phyloP scores from a whole-genome alignment of 208 protist species.

The Spongospora subterranea region DNA sequence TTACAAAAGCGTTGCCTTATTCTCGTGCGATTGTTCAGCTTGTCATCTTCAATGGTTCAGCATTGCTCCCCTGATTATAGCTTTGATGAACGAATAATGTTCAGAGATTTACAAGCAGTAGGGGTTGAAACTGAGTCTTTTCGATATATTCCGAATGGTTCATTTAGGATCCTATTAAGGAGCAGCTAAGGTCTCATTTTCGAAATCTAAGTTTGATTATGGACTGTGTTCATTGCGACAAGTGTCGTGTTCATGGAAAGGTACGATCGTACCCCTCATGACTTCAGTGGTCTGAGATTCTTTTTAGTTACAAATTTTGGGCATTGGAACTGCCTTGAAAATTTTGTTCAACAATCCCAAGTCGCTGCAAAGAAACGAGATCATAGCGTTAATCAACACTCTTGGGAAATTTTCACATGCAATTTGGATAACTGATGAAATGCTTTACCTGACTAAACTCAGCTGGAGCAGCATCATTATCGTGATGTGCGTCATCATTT shows the following conservation, averaged over 20 bases:
- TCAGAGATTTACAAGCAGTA: background rate
- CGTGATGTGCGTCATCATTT: background rate
- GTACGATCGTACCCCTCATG: background rate
- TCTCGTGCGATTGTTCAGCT: background rate
- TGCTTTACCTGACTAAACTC: slow-evolving; percentile 5
- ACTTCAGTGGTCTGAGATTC: background rate
- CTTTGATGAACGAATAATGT: slow-evolving; percentile 23
- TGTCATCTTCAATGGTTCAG: background rate
- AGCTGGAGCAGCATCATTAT: background rate
- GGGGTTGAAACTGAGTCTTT: background rate
- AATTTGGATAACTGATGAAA: slow-evolving; percentile 19
- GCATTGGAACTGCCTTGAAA: slow-evolving; percentile 55
- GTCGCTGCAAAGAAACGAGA: slow-evolving; percentile 26
- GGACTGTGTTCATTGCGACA: slow-evolving; percentile 57
- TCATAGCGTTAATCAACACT: slow-evolving; percentile 58
- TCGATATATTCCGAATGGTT: background rate
- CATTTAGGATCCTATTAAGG: background rate
- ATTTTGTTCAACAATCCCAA: slow-evolving; percentile 53
- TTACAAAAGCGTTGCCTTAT: background rate
- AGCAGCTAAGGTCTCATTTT: slow-evolving; percentile 31
- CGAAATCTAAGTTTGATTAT: slow-evolving; percentile 56
- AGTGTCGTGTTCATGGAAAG: slow-evolving; percentile 55
- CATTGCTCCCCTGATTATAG: slow-evolving; percentile 54
- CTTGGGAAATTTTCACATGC: slow-evolving; percentile 57
- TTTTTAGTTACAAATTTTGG: slow-evolving; percentile 43